Conservation (phyloP, 2,329 filamentous ascomycete genomes). For the Colletotrichum aenigma region DNA sequence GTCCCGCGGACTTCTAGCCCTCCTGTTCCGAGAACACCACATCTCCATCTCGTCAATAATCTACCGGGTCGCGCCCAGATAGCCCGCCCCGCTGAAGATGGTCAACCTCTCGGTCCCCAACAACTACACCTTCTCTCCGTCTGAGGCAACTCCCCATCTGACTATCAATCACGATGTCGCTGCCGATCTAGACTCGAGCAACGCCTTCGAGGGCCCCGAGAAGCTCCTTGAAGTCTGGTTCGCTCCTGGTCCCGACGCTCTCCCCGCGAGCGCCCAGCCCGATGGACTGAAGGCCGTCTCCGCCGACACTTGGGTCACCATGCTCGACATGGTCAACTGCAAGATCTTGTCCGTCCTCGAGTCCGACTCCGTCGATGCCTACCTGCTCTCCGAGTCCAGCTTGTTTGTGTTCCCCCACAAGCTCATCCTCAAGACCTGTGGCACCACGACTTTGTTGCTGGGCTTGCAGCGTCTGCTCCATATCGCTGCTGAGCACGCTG, state of each 20-base stretch:
- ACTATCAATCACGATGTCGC: conserved; percentile 97
- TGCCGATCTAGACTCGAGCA: conserved; percentile 89
- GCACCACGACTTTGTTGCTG: conserved; percentile 90
- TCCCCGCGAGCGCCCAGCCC: conserved; percentile 73
- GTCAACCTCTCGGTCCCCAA: conserved; percentile 80
- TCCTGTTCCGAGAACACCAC: conserved; percentile 1
- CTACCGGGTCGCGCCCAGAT: conserved; percentile 22
- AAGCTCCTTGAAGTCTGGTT: conserved; percentile 99
- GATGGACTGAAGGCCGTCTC: conserved; percentile 86
- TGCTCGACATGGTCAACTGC: conserved; percentile 98
- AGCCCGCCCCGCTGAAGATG: conserved; percentile 55
- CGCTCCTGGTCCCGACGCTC: conserved; percentile 74
- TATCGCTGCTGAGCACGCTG: conserved; percentile 85
- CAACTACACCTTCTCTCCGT: conserved; percentile 83
- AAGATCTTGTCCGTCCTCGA: conserved; percentile 94
- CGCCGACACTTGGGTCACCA: conserved; percentile 87
- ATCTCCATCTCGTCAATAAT: conserved; percentile 21
- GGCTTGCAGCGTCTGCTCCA: conserved; percentile 90
- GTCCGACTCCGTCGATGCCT: conserved; percentile 93
- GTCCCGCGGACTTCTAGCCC: conserved; percentile 74
- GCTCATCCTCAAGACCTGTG: conserved; percentile 97
- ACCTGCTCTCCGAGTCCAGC: conserved; percentile 97
- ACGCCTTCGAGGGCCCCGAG: conserved; percentile 97
- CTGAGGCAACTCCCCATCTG: conserved; percentile 83
- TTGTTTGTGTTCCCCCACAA: conserved; percentile 99